These are phyloP conservation scores for Wickerhamiella musiphila DNA, from an alignment of 805 yeast genomes.

Conservation along the genomic window DNA sequence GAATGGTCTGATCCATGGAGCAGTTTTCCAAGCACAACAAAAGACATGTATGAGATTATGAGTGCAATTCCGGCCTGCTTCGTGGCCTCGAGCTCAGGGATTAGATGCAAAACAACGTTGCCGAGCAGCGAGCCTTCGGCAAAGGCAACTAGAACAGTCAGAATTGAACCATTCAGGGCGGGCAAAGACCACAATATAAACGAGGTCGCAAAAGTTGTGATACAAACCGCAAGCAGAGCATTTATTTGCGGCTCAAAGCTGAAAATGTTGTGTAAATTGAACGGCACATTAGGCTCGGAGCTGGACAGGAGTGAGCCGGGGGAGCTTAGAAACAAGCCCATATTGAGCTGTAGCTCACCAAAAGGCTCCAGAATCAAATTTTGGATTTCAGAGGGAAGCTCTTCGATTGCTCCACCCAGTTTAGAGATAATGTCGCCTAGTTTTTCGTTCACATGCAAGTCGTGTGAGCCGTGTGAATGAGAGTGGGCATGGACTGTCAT, in stretches of 20 bases:
- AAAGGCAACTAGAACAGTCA: slow-evolving; percentile 44
- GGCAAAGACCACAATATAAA: slow-evolving; percentile 8
- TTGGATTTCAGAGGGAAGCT: too few species aligned
- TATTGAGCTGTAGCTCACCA: too few species aligned
- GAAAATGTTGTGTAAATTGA: slow-evolving; percentile 4
- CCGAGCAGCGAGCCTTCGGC: slow-evolving; percentile 66
- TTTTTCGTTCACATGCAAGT: background rate
- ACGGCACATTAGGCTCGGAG: too few species aligned
- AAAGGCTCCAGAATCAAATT: too few species aligned
- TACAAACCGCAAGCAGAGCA: slow-evolving; percentile 7
- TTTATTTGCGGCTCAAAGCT: slow-evolving; percentile 7
- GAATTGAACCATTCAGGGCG: slow-evolving; percentile 29
- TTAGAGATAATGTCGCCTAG: background rate
- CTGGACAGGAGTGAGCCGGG: too few species aligned
- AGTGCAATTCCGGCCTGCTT: slow-evolving; percentile 33
- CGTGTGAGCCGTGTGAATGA: background rate
- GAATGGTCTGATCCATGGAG: slow-evolving; percentile 26
- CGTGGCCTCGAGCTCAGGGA: slow-evolving; percentile 41
- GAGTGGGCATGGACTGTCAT: too few species aligned
- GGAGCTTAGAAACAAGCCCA: too few species aligned
- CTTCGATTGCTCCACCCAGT: too few species aligned
- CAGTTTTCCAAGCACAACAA: slow-evolving; percentile 44
- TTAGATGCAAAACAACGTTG: slow-evolving; percentile 52
- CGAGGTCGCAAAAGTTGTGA: slow-evolving; percentile 8
- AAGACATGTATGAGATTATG: slow-evolving; percentile 40